These are phyloP conservation scores for Rhododendron vialii DNA, from an alignment of 148 eudicot genomes.

Conservation along the genomic window DNA sequence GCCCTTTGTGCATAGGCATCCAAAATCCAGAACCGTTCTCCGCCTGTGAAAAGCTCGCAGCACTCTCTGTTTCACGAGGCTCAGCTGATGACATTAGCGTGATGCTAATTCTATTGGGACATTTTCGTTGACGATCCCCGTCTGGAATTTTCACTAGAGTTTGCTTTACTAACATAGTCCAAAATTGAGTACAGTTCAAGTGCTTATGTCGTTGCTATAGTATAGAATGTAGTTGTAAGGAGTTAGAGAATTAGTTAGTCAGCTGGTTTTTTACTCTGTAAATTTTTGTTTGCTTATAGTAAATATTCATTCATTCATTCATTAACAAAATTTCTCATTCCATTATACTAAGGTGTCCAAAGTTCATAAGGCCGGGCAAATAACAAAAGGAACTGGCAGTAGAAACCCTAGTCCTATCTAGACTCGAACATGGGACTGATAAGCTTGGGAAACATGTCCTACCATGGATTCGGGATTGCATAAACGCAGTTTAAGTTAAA, in stretches of 20 bases:
- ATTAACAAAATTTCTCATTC: not conserved
- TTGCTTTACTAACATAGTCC: not conserved
- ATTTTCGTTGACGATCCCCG: constrained; percentile 1
- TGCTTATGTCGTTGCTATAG: not conserved
- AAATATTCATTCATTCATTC: not conserved
- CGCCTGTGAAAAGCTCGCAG: constrained; percentile 54
- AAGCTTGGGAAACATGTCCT: not conserved
- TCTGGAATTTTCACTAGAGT: not conserved
- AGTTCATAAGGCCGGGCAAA: not conserved
- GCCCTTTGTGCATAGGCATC: constrained; percentile 20
- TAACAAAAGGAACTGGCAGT: not conserved
- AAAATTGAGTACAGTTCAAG: not conserved
- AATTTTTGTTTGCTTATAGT: not conserved
- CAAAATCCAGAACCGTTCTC: constrained; percentile 19
- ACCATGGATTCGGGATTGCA: not conserved
- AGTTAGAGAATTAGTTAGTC: not conserved
- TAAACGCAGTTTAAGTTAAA: too few relatives aligned
- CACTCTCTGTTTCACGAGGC: constrained; percentile 48
- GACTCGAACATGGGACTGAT: not conserved
- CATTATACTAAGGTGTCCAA: not conserved
- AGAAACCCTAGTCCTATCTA: not conserved
- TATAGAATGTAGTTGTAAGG: not conserved
- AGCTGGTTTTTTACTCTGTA: not conserved
- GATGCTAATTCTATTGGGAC: constrained; percentile 40
- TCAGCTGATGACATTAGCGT: constrained; percentile 54